A percentile compares a stretch with the other conserved stretches of the same genome.
Conservation (phyloP, 2,329 filamentous ascomycete species). For the Penicillium sclerotiorum region DNA sequence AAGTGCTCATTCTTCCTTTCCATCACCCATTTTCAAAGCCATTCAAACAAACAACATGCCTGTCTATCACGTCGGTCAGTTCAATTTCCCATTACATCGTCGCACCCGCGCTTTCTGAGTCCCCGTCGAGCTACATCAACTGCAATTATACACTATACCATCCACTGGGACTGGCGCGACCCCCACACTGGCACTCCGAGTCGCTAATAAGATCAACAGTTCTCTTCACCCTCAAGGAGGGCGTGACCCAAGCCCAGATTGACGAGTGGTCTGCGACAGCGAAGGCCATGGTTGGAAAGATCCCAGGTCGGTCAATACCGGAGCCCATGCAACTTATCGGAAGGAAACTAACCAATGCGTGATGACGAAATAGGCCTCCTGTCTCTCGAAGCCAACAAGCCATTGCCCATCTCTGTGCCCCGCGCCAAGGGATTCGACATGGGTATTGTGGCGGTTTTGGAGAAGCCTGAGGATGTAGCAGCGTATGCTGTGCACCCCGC, state of each 20-base stretch:
- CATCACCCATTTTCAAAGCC: not conserved
- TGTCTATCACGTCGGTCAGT: constrained; percentile 47
- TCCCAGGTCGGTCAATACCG: constrained; percentile 37
- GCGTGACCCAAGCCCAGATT: constrained; percentile 38
- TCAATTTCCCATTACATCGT: not conserved
- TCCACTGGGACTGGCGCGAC: not conserved
- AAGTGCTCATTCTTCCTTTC: not conserved
- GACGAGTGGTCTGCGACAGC: constrained; percentile 32
- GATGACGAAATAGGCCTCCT: constrained; percentile 27
- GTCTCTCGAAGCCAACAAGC: constrained; percentile 40
- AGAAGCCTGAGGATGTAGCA: constrained; percentile 45
- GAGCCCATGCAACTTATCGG: not conserved
- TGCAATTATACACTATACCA: constrained; percentile 2
- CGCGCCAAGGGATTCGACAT: constrained; percentile 50
- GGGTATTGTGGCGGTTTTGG: constrained; percentile 50
- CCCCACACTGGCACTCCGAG: not conserved
- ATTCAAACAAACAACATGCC: constrained; percentile 30
- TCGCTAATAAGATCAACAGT: constrained; percentile 29
- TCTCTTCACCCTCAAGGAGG: constrained; percentile 47
- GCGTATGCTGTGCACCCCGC: constrained; percentile 50
- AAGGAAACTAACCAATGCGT: not conserved
- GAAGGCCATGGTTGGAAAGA: constrained; percentile 45
- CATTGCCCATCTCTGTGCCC: constrained; percentile 44
- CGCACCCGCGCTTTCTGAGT: not conserved
- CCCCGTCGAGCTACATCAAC: not conserved